Evolutionary conservation across 2,329 filamentous ascomycete genomes (phyloP).

Genomic region (Coniochaeta hoffmannii): DNA sequence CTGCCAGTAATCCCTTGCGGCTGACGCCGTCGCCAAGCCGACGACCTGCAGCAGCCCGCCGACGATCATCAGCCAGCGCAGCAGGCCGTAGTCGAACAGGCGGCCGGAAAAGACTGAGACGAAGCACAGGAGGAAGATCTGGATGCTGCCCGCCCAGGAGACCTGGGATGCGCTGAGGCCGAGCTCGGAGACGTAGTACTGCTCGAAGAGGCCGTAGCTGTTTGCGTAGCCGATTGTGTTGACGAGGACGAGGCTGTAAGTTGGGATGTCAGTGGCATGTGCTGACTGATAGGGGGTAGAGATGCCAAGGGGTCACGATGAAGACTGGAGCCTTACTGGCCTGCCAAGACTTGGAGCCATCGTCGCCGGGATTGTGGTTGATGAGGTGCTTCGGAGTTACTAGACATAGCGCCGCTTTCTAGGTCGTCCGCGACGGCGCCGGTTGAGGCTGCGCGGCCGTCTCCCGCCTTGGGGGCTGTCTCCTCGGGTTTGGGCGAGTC

Average conservation of each 20-base stretch:
- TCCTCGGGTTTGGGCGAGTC: background rate
- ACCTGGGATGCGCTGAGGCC: slow-evolving; percentile 31
- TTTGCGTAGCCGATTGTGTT: slow-evolving; percentile 33
- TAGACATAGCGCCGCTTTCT: background rate
- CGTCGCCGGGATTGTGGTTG: too few relatives aligned
- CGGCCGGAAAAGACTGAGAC: slow-evolving; percentile 35
- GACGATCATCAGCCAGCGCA: slow-evolving; percentile 28
- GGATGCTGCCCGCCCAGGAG: slow-evolving; percentile 38
- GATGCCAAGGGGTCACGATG: too few relatives aligned
- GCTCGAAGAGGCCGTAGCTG: slow-evolving; percentile 38
- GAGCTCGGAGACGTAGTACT: slow-evolving; percentile 33
- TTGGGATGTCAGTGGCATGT: too few relatives aligned
- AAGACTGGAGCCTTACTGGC: too few relatives aligned
- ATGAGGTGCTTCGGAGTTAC: background rate
- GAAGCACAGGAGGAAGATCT: slow-evolving; percentile 36
- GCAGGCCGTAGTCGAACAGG: slow-evolving; percentile 38
- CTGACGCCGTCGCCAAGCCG: slow-evolving; percentile 35
- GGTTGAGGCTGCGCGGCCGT: background rate
- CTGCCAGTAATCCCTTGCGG: slow-evolving; percentile 32
- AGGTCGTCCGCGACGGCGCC: background rate
- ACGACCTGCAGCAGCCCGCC: slow-evolving; percentile 36
- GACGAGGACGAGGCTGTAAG: slow-evolving; percentile 33
- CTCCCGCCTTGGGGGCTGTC: background rate
- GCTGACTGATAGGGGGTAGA: too few relatives aligned
- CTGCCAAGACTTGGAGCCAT: too few relatives aligned